Conservation (phyloP, 805 yeast genomes). For the Barnettozyma populi region DNA sequence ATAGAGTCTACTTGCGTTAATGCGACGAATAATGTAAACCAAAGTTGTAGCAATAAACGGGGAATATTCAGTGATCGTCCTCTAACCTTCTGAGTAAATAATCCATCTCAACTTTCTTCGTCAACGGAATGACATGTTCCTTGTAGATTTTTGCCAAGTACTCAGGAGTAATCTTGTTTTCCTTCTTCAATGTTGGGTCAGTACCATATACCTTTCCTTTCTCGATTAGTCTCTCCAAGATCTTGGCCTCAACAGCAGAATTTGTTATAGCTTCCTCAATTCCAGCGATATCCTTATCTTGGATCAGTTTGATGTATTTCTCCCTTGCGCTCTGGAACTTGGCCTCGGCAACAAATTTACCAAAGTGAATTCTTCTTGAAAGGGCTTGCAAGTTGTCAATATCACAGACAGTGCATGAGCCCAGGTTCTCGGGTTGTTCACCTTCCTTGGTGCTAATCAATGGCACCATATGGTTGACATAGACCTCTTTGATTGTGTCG, state of each 20-base stretch:
- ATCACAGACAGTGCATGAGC: constrained; percentile 81
- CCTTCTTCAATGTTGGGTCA: constrained; percentile 75
- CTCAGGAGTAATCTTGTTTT: constrained; percentile 71
- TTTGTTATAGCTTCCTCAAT: constrained; percentile 83
- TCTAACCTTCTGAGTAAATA: constrained; percentile 81
- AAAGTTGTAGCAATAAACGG: not conserved
- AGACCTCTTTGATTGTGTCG: constrained; percentile 56
- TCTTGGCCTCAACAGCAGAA: constrained; percentile 77
- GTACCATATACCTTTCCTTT: constrained; percentile 87
- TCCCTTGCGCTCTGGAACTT: constrained; percentile 70
- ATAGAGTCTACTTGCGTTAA: not conserved
- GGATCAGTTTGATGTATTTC: constrained; percentile 58
- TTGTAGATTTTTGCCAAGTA: constrained; percentile 77
- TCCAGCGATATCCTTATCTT: constrained; percentile 59
- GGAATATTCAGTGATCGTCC: constrained; percentile 32
- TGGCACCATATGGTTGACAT: constrained; percentile 73
- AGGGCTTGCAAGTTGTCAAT: constrained; percentile 83
- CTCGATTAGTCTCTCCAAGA: constrained; percentile 66
- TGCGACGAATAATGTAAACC: not conserved
- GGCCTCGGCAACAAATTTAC: constrained; percentile 96
- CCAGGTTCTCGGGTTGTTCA: constrained; percentile 81
- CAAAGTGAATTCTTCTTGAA: constrained; percentile 92
- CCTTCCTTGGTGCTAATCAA: constrained; percentile 57
- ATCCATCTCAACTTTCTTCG: constrained; percentile 93
- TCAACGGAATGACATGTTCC: constrained; percentile 86